Percentiles rank a stretch among this genome's conserved stretches.
phyloP scores from a whole-genome alignment of 805 yeast species.

The Tetrapisispora taiwanensis region DNA sequence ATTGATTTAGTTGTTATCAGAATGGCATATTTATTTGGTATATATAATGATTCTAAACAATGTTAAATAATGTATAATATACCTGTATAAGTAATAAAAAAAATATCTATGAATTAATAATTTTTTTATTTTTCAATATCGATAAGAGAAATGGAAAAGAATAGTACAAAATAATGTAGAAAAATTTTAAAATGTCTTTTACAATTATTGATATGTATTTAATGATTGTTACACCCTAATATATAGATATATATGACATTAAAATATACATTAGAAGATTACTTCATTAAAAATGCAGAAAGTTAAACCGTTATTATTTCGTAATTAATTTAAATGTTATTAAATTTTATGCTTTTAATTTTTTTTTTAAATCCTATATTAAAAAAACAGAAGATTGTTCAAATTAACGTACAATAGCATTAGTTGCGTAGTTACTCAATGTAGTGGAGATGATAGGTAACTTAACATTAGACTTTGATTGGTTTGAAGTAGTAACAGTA shows the following conservation, averaged over 20 bases:
- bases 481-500: neutral
- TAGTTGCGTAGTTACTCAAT: neutral
- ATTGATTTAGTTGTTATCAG: conserved; percentile 84
- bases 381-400: too few relatives aligned
- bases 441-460: neutral
- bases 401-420: neutral
- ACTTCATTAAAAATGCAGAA: neutral
- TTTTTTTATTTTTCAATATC: too few relatives aligned
- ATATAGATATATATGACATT: too few relatives aligned
- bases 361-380: too few relatives aligned
- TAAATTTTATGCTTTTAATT: neutral
- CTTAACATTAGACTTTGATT: neutral
- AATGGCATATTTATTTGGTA: conserved; percentile 75
- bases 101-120: too few relatives aligned
- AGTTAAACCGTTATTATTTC: neutral
- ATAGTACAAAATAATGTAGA: too few relatives aligned
- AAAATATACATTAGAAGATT: neutral
- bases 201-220: neutral
- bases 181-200: too few relatives aligned
- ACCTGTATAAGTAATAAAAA: neutral
- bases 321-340: neutral
- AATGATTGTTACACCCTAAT: neutral
- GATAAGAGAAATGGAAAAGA: too few relatives aligned
- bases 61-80: neutral
- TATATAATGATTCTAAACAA: conserved; percentile 44